These are phyloP conservation scores for Fusarium anthophilum DNA, from an alignment of 2,329 filamentous ascomycete genomes.

Conservation along the genomic window DNA sequence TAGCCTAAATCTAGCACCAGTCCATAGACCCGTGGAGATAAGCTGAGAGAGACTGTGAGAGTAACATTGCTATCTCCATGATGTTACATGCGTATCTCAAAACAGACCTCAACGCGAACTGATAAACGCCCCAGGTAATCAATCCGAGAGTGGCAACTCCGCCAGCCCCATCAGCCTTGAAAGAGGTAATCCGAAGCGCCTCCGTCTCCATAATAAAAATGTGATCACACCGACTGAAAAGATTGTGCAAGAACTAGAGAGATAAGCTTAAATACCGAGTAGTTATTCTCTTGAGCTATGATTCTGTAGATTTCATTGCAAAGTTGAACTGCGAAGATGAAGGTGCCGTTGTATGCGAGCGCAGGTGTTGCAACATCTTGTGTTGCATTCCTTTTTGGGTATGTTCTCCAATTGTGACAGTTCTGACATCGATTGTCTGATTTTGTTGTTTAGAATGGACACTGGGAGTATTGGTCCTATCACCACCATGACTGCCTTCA, in stretches of 20 bases:
- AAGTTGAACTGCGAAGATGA: not conserved
- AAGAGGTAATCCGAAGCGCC: constrained; percentile 24
- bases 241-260: not conserved
- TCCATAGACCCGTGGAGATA: not conserved
- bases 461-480: constrained; percentile 68
- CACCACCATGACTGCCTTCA: constrained; percentile 65
- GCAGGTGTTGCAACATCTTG: constrained; percentile 45
- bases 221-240: constrained; percentile 29
- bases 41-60: not conserved
- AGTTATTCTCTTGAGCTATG: not conserved
- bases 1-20: not conserved
- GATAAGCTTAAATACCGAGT: constrained; percentile 7
- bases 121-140: not conserved
- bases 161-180: constrained; percentile 12
- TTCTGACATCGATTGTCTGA: not conserved
- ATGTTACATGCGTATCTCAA: not conserved
- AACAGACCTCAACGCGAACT: not conserved
- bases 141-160: constrained; percentile 20
- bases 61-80: not conserved
- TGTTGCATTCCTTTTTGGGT: constrained; percentile 48
- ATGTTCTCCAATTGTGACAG: not conserved
- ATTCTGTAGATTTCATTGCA: not conserved
- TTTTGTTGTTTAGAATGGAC: constrained; percentile 37
- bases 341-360: constrained; percentile 43
- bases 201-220: constrained; percentile 31